These are phyloP conservation scores for Carex littledalei DNA, from an alignment of 176 grass and related monocot species.

Conservation along the genomic window DNA sequence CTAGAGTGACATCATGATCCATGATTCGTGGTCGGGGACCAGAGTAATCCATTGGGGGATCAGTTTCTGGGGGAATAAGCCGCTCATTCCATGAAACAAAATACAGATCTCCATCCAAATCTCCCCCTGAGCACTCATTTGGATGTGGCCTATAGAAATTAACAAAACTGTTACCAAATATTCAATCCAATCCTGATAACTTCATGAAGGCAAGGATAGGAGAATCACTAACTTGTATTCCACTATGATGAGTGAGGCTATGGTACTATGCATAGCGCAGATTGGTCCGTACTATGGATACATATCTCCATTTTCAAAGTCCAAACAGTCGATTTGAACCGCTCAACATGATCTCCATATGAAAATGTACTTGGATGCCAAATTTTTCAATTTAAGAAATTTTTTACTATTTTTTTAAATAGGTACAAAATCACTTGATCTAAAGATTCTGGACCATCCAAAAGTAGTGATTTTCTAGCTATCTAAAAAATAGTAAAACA, in stretches of 20 bases:
- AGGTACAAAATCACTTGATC: too few relatives aligned
- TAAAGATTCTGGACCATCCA: background rate
- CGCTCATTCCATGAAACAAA: slow-evolving; percentile 87
- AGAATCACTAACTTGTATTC: background rate
- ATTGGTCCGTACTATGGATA: too few relatives aligned
- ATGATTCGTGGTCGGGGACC: slow-evolving; percentile 53
- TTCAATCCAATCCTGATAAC: background rate
- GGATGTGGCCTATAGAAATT: slow-evolving; percentile 70
- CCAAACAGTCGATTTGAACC: too few relatives aligned
- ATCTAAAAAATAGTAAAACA: too few relatives aligned
- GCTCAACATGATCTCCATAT: too few relatives aligned
- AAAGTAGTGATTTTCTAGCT: background rate
- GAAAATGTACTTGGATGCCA: too few relatives aligned
- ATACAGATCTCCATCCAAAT: slow-evolving; percentile 93
- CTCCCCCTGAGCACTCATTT: slow-evolving; percentile 90
- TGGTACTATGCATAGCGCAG: too few relatives aligned
- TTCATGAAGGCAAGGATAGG: background rate
- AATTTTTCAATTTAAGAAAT: too few relatives aligned
- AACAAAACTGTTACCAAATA: background rate
- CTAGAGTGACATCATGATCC: slow-evolving; percentile 91
- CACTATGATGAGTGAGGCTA: background rate
- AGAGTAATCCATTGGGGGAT: slow-evolving; percentile 91
- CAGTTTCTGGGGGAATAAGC: slow-evolving; percentile 68
- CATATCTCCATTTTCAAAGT: too few relatives aligned
- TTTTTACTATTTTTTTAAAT: too few relatives aligned